Evolutionary conservation across 2,329 filamentous ascomycete genomes (phyloP), one percentile per base, ranked within the genome.

Genomic region (Fusarium metavorans): DNA sequence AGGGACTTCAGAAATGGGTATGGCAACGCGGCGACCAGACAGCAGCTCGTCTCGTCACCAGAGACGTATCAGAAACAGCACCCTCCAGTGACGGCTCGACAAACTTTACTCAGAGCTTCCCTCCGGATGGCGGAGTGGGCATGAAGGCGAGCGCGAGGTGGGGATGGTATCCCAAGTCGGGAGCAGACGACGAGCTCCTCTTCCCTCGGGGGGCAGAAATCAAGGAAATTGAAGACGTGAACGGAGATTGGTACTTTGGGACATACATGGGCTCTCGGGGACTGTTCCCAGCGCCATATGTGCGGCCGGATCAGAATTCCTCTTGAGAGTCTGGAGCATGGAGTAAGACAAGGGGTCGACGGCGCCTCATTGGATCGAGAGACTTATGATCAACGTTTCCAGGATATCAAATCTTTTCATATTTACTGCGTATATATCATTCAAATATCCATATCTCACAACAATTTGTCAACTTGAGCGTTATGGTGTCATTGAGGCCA

Each of bases 241-340:
- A 98, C 81, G 94, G 92, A 20, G 95, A 98, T 81, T 98, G 95
- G 95, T 95, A 89, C 79, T 93, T 92, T 84, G 96, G 96, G 0
- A 91, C 91, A 32, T 98, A 97, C 85, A 95, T 95, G 84, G 95
- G 95, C 0, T 85, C 84, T 27, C 92, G 90, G 76, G 95, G 95
- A 0, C 78, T 98, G 74, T 97, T 98, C 80, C 95, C 95, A 6
- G 92, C 92, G 8, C 89, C 90, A 9, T 96, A 96, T 86, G 93
- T 95, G 30, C 85, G 85, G 74, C 79, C 91, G 32, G 74, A 80
- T 20, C 72, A 89, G 45, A 75, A 71, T 50, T 45, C 67, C 58
- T 61, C 41, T n/a, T 75, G 35, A 59, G 50, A 52, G 54, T 45
- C 25, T 52, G 48, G 48, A 30, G 25, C 25, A 52, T 56, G 52